These are phyloP conservation scores for Calycina marina DNA, from an alignment of 2,329 filamentous ascomycete genomes.

Conservation along the genomic window DNA sequence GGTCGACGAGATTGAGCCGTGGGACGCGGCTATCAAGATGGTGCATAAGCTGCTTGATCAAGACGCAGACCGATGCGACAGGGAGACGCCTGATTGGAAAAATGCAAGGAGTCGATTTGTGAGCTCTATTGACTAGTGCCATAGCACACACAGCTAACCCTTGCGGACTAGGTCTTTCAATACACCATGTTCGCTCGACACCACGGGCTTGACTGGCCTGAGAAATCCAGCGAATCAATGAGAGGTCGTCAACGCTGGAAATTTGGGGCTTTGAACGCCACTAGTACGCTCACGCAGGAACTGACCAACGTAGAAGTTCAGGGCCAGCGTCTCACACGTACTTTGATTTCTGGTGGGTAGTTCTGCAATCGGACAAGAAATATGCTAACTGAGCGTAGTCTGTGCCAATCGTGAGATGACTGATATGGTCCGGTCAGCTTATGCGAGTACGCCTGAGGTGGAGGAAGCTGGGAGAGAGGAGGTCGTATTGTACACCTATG, in stretches of 20 bases:
- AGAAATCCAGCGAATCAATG: constrained; percentile 8
- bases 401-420: constrained; percentile 5
- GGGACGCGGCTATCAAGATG: constrained; percentile 7
- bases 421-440: constrained; percentile 3
- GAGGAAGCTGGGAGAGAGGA: constrained; percentile 1
- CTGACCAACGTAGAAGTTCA: constrained; percentile 7
- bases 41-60: constrained; percentile 8
- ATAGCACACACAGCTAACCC: constrained; percentile 4
- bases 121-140: constrained; percentile 4
- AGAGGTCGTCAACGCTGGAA: constrained; percentile 7
- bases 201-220: constrained; percentile 5
- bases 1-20: constrained; percentile 8
- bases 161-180: constrained; percentile 7
- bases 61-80: constrained; percentile 7
- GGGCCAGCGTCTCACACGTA: constrained; percentile 5
- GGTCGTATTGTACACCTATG: constrained; percentile 2
- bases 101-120: constrained; percentile 7
- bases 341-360: constrained; percentile 7
- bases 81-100: constrained; percentile 4
- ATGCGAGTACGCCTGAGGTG: constrained; percentile 1
- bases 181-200: constrained; percentile 8
- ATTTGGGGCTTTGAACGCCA: constrained; percentile 5
- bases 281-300: constrained; percentile 5
- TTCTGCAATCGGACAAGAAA: constrained; percentile 4
- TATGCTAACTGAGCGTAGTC: constrained; percentile 5